These are phyloP conservation scores for Fistulinella cinereoalba DNA, from an alignment of 1,284 basidiomycete genomes.

Conservation along the genomic window DNA sequence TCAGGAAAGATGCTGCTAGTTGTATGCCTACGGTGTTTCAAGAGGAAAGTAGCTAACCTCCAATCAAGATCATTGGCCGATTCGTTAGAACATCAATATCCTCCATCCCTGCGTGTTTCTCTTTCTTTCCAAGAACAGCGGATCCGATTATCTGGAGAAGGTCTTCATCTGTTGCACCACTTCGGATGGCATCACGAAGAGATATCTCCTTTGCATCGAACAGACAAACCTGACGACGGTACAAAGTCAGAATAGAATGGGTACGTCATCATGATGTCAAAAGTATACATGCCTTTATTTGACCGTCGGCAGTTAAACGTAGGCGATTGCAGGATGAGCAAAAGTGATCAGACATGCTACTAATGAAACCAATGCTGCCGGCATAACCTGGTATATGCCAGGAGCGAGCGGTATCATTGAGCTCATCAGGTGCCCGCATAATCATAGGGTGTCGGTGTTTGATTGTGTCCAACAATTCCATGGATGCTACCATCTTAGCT, in stretches of 20 bases:
- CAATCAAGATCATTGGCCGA: slow-evolving; percentile 88
- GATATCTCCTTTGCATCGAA: slow-evolving; percentile 86
- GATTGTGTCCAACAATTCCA: slow-evolving; percentile 56
- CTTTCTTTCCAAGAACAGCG: slow-evolving; percentile 75
- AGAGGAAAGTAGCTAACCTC: slow-evolving; percentile 64
- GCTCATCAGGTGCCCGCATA: slow-evolving; percentile 57
- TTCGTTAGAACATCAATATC: slow-evolving; percentile 73
- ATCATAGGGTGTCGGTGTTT: slow-evolving; percentile 46
- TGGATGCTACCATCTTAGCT: slow-evolving; percentile 75
- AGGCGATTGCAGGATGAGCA: slow-evolving; percentile 84
- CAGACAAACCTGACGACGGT: slow-evolving; percentile 65
- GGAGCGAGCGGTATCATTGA: slow-evolving; percentile 79
- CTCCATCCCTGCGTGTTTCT: slow-evolving; percentile 84
- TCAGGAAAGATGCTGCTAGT: slow-evolving; percentile 24
- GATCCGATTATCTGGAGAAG: slow-evolving; percentile 62
- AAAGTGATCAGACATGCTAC: slow-evolving; percentile 91
- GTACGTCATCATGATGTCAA: neutral
- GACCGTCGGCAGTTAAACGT: slow-evolving; percentile 82
- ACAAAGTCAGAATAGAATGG: slow-evolving; percentile 9
- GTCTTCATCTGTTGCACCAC: slow-evolving; percentile 59
- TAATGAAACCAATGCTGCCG: slow-evolving; percentile 85
- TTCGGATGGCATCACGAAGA: slow-evolving; percentile 71
- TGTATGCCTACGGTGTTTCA: slow-evolving; percentile 18
- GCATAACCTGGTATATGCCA: slow-evolving; percentile 71
- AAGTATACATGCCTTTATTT: slow-evolving; percentile 67